Percentiles rank a stretch among this genome's conserved stretches.
phyloP scores from a whole-genome alignment of 495 filamentous ascomycete species.

The Hypoxylon intermedium region DNA sequence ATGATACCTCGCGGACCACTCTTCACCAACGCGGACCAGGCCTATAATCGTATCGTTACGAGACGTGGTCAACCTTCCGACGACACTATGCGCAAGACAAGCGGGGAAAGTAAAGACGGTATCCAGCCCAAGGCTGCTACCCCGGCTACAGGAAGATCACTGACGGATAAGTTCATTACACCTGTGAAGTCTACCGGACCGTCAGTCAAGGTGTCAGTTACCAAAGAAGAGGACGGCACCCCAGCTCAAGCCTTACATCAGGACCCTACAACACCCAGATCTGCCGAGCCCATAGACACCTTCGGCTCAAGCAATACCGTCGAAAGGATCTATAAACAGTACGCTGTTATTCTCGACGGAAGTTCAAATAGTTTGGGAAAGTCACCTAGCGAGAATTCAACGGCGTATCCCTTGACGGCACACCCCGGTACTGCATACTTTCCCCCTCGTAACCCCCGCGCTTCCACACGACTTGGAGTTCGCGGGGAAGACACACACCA shows the following conservation, averaged over 20 bases:
- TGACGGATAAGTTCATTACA: neutral
- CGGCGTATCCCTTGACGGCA: too few species aligned
- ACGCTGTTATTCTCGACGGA: conserved; percentile 14
- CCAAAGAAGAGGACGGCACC: neutral
- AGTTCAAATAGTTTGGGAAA: neutral
- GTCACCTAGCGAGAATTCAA: too few species aligned
- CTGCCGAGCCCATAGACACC: conserved; percentile 7
- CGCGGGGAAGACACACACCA: conserved; percentile 2
- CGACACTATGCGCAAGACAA: too few species aligned
- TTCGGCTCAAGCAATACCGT: conserved; percentile 42
- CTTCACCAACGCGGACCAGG: conserved; percentile 25
- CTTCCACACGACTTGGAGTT: conserved; percentile 20
- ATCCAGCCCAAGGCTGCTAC: neutral
- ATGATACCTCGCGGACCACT: conserved; percentile 20
- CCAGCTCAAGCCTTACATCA: neutral
- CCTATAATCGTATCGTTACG: conserved; percentile 27
- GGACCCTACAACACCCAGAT: conserved; percentile 3
- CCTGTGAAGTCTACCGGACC: neutral
- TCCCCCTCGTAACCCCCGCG: neutral
- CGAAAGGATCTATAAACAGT: conserved; percentile 43
- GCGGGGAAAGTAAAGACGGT: too few species aligned
- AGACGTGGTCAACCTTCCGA: too few species aligned
- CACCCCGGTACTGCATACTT: too few species aligned
- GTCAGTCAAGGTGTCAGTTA: neutral
- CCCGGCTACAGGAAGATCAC: neutral